Evolutionary conservation across 2,329 filamentous ascomycete genomes (phyloP), one percentile per base, ranked within the genome.

Genomic region (Diaporthe caulivora): DNA sequence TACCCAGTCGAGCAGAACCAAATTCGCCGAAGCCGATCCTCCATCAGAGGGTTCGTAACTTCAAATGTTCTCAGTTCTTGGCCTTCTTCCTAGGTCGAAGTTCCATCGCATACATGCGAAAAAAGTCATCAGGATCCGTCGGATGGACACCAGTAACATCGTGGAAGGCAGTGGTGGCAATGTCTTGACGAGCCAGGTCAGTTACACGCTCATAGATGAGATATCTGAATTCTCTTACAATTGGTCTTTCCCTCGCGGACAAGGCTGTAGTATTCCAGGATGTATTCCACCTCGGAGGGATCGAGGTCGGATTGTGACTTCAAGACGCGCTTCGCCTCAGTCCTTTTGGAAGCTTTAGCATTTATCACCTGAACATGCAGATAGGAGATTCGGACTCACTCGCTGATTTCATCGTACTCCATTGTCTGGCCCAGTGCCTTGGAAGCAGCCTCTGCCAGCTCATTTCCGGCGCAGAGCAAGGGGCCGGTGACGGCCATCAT

Each of bases 401-500:
- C 47, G 47, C 47, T 51, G n/a, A 51, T 51, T 51, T 51, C 47
- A 21, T 51, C 47, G n/a, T 51, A 51, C 47, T 51, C 47, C 3
- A 51, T 3, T 51, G 37, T 40, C 37, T 40, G 37, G 37, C 37
- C 37, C 37, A 40, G 37, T 10, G 37, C 37, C 11, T 40, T 51
- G 47, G 47, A 24, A 11, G 47, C 47, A 51, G 47, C 47, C 47
- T n/a, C 21, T 3, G 47, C 47, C 47, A 51, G 47, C 47, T 51
- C 47, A n/a, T 51, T 58, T 37, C 55, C 55, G 18, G 55, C 55
- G 11, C 55, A 82, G 3, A 89, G 83, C 81, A 83, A 84, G 0
- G 86, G 86, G 0, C 85, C 86, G 1, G 86, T 88, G n/a, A 87
- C 75, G 10, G 85, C 80, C 82, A 88, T 88, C 77, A 88, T 83